Base-by-base conservation (phyloP, 495 filamentous ascomycete genomes). In the Bryoglossum gracile region DNA sequence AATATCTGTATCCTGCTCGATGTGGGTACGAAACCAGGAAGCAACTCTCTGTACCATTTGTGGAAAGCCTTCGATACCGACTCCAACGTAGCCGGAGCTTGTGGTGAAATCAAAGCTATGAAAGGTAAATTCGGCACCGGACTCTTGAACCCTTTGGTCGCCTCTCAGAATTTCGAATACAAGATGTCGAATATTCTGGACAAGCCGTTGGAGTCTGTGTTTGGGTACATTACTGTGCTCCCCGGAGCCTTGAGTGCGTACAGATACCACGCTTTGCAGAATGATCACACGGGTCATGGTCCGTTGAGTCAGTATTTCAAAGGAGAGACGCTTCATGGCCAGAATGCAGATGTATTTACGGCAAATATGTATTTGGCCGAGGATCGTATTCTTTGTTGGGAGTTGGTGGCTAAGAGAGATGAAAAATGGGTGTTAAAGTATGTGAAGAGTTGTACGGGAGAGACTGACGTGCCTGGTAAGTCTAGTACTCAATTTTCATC, bases 171-270 rank as follows among this genome's bases (percentile, higher is more conserved):
- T 59, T 99, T 97, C 57, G 94, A 99, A 66, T 99, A 99, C 74
- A 99, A 99, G 70, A 95, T 97, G 91, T 94, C 87, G 5, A 99
- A 97, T 53, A 99, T 99, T 59, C 73, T 99, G 21, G 94, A 99
- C 62, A 97, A 97, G 65, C 94, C 94, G 3, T 70, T 99, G 18
- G 94, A 99, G 65, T 90, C 84, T 2, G 94, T 96, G 2, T 97
- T 99, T 60, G 94, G 94, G 3, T 97, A 97, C 59, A 97, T 97
- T 54, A 96, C 94, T 17, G 94, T 97, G 60, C 67, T 97, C 41
- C 94, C 94, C 2, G 94, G 94, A 58, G 94, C 94, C 3, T 73
- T 99, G 38, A 89, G 84, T 63, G 94, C 94, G 6, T 99, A 99
- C 61, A 80, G 94, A 23, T 99, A 92, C 64, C 94, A 96, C 56